Base-by-base conservation (phyloP, 1,284 basidiomycete genomes). In the Golubevia pallescens region DNA sequence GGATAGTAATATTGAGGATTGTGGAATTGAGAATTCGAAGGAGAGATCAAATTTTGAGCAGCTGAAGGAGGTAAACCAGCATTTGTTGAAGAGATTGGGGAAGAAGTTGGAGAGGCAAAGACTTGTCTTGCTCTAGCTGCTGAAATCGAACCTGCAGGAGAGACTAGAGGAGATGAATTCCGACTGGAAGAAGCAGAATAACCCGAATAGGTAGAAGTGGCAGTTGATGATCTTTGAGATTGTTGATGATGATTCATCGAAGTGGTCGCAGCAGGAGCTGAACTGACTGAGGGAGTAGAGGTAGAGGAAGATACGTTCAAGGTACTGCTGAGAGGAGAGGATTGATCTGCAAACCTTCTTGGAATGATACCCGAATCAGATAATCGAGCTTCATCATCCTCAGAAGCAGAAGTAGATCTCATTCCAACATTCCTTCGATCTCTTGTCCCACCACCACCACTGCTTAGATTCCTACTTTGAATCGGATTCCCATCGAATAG, bases 291-390 rank as follows among this genome's bases (percentile, higher is more conserved):
- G 28, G 28, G 28, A 28, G 28, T 28, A 28, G 28, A 28, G 28
- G 28, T 28, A n/a, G 28, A 34, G 20, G 14, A 14, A 20, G 8
- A 7, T 13, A 52, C 42, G 16, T 48, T 48, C 16, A 52, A 60
- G 58, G 8, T 34, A 60, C 58, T 24, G 21, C n/a, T 21, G 14
- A 38, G n/a, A 38, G 16, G n/a, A 52, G 60, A 55, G n/a, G 34
- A 14, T 32, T 13, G 21, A 57, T 28, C 20, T n/a, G 73, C 68
- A 48, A 77, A 77, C 21, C 74, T 67, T 13, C 70, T 63, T 1
- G 74, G 74, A 65, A 74, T 69, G n/a, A 70, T 68, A 1, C 68
- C 74, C 4, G 74, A 74, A 52, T 74, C 74, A 56, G 68, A 74
- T 65, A 74, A 66, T 38, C 59, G 60, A 5, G 67, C 67, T n/a